Base-by-base conservation (phyloP, 2,329 filamentous ascomycete genomes). In the Paracoccidioides brasiliensis region DNA sequence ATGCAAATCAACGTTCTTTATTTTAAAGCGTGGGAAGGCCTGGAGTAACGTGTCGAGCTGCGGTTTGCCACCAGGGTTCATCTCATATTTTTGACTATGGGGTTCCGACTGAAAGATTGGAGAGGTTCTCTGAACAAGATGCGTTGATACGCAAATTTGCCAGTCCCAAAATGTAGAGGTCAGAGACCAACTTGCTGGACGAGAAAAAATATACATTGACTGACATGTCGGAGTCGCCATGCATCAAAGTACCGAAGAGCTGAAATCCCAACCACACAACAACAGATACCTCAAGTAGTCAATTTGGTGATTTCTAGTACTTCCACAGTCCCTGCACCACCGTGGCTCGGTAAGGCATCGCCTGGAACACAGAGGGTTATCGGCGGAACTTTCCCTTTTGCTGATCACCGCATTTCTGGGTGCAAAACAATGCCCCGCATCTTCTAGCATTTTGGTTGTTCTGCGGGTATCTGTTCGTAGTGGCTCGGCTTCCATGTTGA, bases 61-160 rank as follows among this genome's bases (percentile, higher is more conserved):
- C 5, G 50, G 38, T 40, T 4, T 40, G 15, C 14, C 46, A 14
- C 10, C 9, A 28, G 45, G 45, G 30, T 40, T 12, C 33, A 30
- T 41, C 42, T 55, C 5, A 51, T 55, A 55, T 10, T 51, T 51
- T 28, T 50, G 10, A 22, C 28, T 50, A 37, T 55, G 46, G 22
- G 22, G 22, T 12, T 55, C 44, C 9, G 53, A 55, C n/a, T 55
- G 7, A n/a, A 55, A 50, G 9, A 55, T 41, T 22, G 42, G 46
- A 14, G 53, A 35, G 35, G 53, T 45, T 6, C 30, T 51, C n/a
- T 55, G 22, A 51, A 55, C 37, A 7, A 55, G 30, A 42, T 43
- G 33, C 15, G 53, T 55, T 1, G 44, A 35, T 14, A 51, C 22
- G 4, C 53, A 51, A 5, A 55, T 51, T 50, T 55, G 30, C 53